Percentiles rank a stretch among this genome's conserved stretches.
Evolutionary conservation across 345 rosid species (phyloP).

Genomic region (Citrus unshiu): DNA sequence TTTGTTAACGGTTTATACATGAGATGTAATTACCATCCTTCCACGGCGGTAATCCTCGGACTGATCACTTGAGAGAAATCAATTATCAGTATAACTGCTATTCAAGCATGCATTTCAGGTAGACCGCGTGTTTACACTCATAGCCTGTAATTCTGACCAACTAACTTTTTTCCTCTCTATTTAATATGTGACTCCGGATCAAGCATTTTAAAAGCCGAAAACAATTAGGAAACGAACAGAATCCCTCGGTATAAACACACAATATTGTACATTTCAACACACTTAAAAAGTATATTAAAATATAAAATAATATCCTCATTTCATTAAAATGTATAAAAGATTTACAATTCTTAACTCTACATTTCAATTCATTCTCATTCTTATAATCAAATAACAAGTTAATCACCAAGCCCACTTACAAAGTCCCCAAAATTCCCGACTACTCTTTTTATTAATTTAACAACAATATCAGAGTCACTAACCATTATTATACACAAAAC

Average conservation of each 20-base stretch:
- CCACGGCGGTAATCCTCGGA: neutral
- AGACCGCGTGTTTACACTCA: neutral
- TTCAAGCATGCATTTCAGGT: neutral
- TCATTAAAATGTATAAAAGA: neutral
- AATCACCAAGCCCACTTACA: constrained; percentile 4
- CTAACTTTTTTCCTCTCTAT: neutral
- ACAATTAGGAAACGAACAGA: neutral
- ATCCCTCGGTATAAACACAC: neutral
- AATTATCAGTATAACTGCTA: neutral
- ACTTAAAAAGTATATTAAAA: neutral
- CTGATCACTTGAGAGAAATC: neutral
- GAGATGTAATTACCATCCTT: neutral
- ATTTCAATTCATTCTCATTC: neutral
- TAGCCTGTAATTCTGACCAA: neutral
- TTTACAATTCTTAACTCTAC: neutral
- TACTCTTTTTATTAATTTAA: constrained; percentile 3
- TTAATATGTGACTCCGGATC: neutral
- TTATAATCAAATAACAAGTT: neutral
- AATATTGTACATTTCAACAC: neutral
- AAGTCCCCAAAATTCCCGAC: neutral
- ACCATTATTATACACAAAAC: constrained; percentile 14
- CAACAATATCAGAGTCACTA: constrained; percentile 14
- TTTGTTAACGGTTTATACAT: neutral
- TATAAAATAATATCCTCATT: neutral
- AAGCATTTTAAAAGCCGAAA: neutral